Percentiles rank a stretch among this genome's conserved stretches.
These are phyloP conservation scores for Thalassiosira livingstoniorum DNA, from an alignment of 352 stramenopile species.

Conservation along the genomic window DNA sequence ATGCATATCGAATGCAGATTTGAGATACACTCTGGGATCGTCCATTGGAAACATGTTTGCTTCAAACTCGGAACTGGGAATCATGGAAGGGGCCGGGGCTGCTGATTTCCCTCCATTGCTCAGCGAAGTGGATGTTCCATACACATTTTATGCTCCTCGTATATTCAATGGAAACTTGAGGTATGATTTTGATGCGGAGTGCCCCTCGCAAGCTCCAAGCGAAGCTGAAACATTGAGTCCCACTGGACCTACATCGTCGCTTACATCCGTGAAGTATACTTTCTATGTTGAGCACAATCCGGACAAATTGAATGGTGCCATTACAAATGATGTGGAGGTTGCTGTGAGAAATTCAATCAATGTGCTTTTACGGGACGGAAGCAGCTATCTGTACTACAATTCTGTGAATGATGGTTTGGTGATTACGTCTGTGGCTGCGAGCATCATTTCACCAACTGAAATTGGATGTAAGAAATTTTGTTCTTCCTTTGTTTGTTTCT, in stretches of 20 bases:
- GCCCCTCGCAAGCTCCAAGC: constrained; percentile 26
- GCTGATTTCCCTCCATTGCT: constrained; percentile 44
- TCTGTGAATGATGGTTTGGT: constrained; percentile 31
- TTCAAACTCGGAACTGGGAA: constrained; percentile 35
- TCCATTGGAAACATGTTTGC: constrained; percentile 40
- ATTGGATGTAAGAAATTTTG: constrained; percentile 43
- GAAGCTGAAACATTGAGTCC: constrained; percentile 11
- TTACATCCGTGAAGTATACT: constrained; percentile 35
- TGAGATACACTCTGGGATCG: constrained; percentile 42
- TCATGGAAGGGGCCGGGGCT: constrained; percentile 50
- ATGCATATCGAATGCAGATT: constrained; percentile 27
- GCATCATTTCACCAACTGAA: constrained; percentile 32
- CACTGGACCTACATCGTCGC: constrained; percentile 16
- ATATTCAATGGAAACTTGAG: constrained; percentile 47
- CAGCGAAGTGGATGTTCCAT: constrained; percentile 18
- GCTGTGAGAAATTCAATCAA: constrained; percentile 30
- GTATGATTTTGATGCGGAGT: constrained; percentile 51
- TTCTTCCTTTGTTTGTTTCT: neutral
- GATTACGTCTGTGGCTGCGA: constrained; percentile 28
- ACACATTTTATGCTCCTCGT: constrained; percentile 58
- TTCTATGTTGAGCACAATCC: constrained; percentile 53
- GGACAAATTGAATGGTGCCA: constrained; percentile 16
- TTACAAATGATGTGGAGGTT: constrained; percentile 40
- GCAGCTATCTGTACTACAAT: constrained; percentile 26
- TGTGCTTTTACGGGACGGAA: constrained; percentile 20